Base-by-base conservation (phyloP, 352 stramenopile species). In the Phytophthora tubulina region DNA sequence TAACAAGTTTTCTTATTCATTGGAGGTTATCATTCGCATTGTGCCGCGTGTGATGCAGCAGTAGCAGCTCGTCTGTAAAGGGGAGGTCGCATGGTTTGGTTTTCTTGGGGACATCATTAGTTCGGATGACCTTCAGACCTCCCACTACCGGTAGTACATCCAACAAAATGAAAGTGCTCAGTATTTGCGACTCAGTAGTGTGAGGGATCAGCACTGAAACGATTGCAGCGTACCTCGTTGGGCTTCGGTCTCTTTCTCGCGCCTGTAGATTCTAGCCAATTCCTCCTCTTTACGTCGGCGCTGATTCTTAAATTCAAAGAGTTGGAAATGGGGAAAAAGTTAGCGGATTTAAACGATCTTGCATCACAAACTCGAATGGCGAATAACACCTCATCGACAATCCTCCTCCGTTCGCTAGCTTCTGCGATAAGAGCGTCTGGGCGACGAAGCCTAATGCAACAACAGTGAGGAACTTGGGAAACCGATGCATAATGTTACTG, bases 351-450 rank as follows among this genome's bases (percentile, higher is more conserved):
- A 9, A 49, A 42, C 11, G 14, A 31, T 36, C n/a, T n/a, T 17
- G 21, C 21, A 27, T 45, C 33, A 4, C 10, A 61, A 45, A 31
- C 9, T 21, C 31, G 36, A 10, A 41, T 33, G 21, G 44, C n/a
- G 31, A 48, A 21, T 27, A 10, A 8, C 31, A 83, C 79, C 76
- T 84, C 76, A 33, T 78, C 53, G 27, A 44, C 46, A 27, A 67
- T 56, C 45, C 63, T 56, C 42, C 68, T 64, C 27, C 72, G 69
- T 11, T 75, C 75, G 2, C 46, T 67, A 21, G 77, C 75, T 44
- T 81, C 72, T 35, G 67, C 48, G 9, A 87, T 80, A 5, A 77
- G 33, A n/a, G 73, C 52, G 17, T 76, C 50, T 31, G 74, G 60
- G 41, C 61, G 56, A 14, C 74, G 62, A 15, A 86, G 51, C 21